These are phyloP conservation scores for Funneliformis geosporum DNA, from an alignment of 192 early-diverging fungal genomes.

Conservation along the genomic window DNA sequence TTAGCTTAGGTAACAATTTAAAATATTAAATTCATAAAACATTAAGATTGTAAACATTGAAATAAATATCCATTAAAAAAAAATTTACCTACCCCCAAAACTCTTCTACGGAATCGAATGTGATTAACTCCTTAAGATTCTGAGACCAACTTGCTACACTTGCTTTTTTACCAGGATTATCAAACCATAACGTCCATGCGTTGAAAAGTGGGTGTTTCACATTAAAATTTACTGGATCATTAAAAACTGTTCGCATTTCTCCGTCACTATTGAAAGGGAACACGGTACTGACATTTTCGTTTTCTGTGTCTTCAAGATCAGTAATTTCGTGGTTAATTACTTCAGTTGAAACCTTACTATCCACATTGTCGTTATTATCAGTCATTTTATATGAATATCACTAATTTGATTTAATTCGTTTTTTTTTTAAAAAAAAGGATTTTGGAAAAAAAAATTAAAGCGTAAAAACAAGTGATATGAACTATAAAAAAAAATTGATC, in stretches of 20 bases:
- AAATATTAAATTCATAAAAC: background rate
- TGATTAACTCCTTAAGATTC: slow-evolving; percentile 87
- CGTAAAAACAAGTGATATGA: too few relatives aligned
- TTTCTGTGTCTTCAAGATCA: background rate
- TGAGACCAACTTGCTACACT: slow-evolving; percentile 78
- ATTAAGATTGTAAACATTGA: background rate
- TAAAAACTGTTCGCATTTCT: slow-evolving; percentile 48
- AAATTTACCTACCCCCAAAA: slow-evolving; percentile 82
- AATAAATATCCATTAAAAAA: background rate
- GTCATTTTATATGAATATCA: slow-evolving; percentile 9
- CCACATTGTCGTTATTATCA: background rate
- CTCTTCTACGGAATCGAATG: slow-evolving; percentile 92
- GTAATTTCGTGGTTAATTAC: background rate
- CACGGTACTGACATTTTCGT: background rate
- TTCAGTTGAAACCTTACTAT: background rate
- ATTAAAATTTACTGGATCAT: slow-evolving; percentile 55
- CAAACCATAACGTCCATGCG: slow-evolving; percentile 94
- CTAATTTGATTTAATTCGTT: background rate
- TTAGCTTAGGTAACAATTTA: background rate
- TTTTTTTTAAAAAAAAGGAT: too few relatives aligned
- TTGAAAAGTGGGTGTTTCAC: slow-evolving; percentile 88
- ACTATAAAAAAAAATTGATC: too few relatives aligned
- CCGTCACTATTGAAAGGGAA: slow-evolving; percentile 8
- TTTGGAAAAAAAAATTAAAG: too few relatives aligned
- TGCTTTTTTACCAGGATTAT: slow-evolving; percentile 80